Conservation (phyloP, 495 filamentous ascomycete species). For the Penicillium herquei region DNA sequence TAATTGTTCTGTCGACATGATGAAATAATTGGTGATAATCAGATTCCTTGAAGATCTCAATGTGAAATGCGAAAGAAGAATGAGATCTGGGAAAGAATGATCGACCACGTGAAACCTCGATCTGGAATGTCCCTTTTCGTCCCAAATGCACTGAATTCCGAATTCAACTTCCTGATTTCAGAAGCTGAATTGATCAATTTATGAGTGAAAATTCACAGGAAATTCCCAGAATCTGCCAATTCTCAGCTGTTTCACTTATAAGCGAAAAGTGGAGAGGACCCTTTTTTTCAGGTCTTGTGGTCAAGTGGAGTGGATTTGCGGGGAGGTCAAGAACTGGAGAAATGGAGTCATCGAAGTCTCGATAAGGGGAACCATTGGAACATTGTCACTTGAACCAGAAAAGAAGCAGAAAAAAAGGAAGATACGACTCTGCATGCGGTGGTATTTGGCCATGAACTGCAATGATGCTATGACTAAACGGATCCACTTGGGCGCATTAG, state of each 20-base stretch:
- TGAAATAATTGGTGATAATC: conserved; percentile 6
- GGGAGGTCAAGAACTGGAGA: conserved; percentile 5
- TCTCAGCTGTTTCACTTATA: conserved; percentile 3
- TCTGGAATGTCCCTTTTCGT: too few species aligned
- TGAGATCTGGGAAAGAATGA: conserved; percentile 4
- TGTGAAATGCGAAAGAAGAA: neutral
- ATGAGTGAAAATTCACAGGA: too few species aligned
- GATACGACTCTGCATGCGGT: conserved; percentile 12
- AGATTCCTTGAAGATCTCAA: neutral
- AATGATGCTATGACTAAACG: neutral
- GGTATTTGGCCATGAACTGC: neutral
- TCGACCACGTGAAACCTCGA: conserved; percentile 1
- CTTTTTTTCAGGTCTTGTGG: neutral
- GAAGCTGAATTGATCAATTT: too few species aligned
- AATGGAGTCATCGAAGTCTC: neutral
- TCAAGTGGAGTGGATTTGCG: conserved; percentile 6
- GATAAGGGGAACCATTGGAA: neutral
- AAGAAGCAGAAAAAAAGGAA: neutral
- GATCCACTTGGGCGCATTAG: neutral
- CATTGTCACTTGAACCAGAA: neutral
- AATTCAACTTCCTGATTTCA: too few species aligned
- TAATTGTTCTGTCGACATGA: too few species aligned
- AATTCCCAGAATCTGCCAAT: neutral
- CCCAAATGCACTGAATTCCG: too few species aligned
- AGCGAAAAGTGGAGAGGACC: conserved; percentile 3